Conservation (phyloP, 495 filamentous ascomycete species). For the Glutinoglossum americanum region DNA sequence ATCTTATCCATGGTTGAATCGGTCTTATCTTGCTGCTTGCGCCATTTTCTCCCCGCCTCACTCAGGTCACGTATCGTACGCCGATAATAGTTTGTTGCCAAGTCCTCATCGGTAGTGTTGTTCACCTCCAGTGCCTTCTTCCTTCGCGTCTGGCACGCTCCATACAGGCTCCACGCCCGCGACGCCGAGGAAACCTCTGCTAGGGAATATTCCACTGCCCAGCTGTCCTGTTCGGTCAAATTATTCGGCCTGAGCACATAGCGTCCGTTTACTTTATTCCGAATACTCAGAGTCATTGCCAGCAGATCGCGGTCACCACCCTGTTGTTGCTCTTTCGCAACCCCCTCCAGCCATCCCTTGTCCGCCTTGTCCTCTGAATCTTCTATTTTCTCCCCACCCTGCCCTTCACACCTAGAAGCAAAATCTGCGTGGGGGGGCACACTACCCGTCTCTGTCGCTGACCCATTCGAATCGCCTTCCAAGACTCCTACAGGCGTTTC, state of each 20-base stretch:
- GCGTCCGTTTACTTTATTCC: constrained; percentile 49
- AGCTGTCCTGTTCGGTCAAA: constrained; percentile 30
- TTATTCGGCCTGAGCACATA: constrained; percentile 36
- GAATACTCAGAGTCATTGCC: constrained; percentile 44
- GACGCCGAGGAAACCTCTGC: constrained; percentile 25
- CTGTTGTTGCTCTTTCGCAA: neutral
- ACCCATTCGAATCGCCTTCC: neutral
- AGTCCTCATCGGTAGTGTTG: constrained; percentile 18
- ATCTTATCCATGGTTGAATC: constrained; percentile 16
- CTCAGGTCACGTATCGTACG: constrained; percentile 21
- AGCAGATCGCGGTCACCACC: constrained; percentile 21
- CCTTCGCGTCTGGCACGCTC: constrained; percentile 10
- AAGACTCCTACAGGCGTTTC: neutral
- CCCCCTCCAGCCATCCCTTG: neutral
- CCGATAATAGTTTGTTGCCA: constrained; percentile 19
- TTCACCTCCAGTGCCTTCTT: constrained; percentile 17
- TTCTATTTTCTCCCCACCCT: neutral
- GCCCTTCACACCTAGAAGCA: no score
- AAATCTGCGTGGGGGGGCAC: neutral
- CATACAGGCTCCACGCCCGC: constrained; percentile 11
- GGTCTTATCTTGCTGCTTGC: constrained; percentile 24
- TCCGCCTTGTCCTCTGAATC: neutral
- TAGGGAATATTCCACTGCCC: constrained; percentile 60
- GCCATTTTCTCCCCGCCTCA: constrained; percentile 24
- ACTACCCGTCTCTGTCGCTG: no score